A percentile compares a stretch with the other conserved stretches of the same genome.
Conservation (phyloP, 805 yeast genomes). For the Lipomyces chichibuensis region DNA sequence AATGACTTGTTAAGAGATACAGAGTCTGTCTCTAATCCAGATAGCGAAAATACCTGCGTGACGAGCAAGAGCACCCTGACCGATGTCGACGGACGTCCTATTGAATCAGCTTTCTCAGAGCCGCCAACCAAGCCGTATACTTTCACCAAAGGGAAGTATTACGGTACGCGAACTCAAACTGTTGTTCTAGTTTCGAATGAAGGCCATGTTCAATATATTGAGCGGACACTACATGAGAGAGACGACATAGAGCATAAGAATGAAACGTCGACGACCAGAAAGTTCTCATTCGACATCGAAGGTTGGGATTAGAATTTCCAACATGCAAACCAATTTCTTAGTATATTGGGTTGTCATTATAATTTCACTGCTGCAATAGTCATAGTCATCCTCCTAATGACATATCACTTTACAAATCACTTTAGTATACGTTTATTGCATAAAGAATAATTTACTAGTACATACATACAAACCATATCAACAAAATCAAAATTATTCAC, state of each 20-base stretch:
- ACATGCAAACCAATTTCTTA: not conserved
- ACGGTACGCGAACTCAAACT: slow-evolving; percentile 90
- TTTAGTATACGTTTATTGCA: not conserved
- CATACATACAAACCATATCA: not conserved
- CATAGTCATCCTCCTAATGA: not conserved
- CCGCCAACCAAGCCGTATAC: slow-evolving; percentile 15
- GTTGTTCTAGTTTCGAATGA: slow-evolving; percentile 60
- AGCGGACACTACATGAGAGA: slow-evolving; percentile 47
- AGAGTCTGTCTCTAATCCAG: not conserved
- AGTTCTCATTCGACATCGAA: slow-evolving; percentile 25
- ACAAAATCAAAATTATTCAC: not conserved
- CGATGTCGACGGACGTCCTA: not conserved
- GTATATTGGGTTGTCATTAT: not conserved
- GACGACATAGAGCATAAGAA: slow-evolving; percentile 6
- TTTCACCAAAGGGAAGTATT: slow-evolving; percentile 56
- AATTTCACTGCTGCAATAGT: not conserved
- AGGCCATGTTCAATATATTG: slow-evolving; percentile 62
- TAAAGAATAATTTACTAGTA: not conserved
- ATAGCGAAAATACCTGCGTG: not conserved
- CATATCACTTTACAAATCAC: not conserved
- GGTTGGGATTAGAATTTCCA: slow-evolving; percentile 14
- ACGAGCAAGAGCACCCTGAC: not conserved
- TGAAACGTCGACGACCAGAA: slow-evolving; percentile 4
- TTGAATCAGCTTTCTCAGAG: slow-evolving; percentile 10
- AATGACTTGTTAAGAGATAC: slow-evolving; percentile 18